phyloP scores from a whole-genome alignment of 768 basidiomycete species.

The Leccinum obscurum region DNA sequence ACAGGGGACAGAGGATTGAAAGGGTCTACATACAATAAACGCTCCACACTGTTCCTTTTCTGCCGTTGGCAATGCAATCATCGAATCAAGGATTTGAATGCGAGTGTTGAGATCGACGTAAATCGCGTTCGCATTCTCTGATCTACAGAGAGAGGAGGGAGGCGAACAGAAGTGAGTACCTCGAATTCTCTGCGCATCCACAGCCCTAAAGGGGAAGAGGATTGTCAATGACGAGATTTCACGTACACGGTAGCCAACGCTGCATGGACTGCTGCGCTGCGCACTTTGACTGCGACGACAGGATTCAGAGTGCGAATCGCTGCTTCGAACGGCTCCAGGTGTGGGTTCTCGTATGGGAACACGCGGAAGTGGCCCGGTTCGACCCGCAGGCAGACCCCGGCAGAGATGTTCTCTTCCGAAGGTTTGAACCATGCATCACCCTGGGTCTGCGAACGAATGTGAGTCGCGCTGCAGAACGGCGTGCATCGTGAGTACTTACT shows the following conservation, averaged over 20 bases:
- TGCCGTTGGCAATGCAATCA: conserved; percentile 65
- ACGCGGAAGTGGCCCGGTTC: conserved; percentile 70
- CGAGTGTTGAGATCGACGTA: conserved; percentile 79
- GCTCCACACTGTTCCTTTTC: conserved; percentile 93
- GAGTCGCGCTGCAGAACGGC: background rate
- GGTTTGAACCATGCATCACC: conserved; percentile 87
- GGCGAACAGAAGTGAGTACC: background rate
- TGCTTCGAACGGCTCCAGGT: conserved; percentile 78
- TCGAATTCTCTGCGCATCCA: background rate
- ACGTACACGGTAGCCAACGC: conserved; percentile 70
- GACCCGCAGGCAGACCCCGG: conserved; percentile 75
- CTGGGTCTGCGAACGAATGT: conserved; percentile 53
- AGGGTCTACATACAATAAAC: conserved; percentile 59
- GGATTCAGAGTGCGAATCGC: conserved; percentile 77
- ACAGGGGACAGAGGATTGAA: background rate
- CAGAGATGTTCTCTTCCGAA: conserved; percentile 76
- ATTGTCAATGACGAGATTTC: background rate
- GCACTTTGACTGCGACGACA: conserved; percentile 79
- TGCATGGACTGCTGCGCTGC: conserved; percentile 79
- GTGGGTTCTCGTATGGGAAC: conserved; percentile 85
- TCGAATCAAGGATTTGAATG: conserved; percentile 80
- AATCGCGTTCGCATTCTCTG: conserved; percentile 59
- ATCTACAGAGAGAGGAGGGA: conserved; percentile 34
- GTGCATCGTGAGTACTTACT: conserved; percentile 38
- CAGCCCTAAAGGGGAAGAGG: background rate